Evolutionary conservation across 192 early-diverging fungal genomes (phyloP).

Genomic region (Coemansia sp.): DNA sequence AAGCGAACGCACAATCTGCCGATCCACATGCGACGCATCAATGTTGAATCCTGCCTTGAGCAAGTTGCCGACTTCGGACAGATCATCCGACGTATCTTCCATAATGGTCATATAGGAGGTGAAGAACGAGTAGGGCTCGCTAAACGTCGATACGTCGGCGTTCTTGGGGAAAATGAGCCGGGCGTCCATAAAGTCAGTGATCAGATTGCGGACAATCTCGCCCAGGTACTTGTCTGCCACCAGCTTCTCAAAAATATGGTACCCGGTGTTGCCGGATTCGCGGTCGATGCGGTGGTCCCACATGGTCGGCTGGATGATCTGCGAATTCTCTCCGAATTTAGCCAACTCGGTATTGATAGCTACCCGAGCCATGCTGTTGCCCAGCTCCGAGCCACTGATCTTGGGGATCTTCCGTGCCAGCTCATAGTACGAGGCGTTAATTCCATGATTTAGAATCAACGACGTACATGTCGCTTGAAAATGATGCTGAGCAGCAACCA

Average conservation of each 20-base stretch:
- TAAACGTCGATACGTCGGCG: slow-evolving; percentile 52
- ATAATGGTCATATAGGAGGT: slow-evolving; percentile 75
- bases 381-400: slow-evolving; percentile 29
- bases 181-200: slow-evolving; percentile 80
- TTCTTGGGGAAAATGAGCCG: slow-evolving; percentile 67
- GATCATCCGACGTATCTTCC: slow-evolving; percentile 63
- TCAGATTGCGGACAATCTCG: slow-evolving; percentile 78
- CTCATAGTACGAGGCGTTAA: slow-evolving; percentile 95
- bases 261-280: slow-evolving; percentile 72
- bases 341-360: slow-evolving; percentile 97
- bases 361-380: slow-evolving; percentile 52
- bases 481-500: slow-evolving; percentile 81
- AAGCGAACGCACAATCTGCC: slow-evolving; percentile 74
- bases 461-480: slow-evolving; percentile 72
- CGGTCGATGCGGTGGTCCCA: slow-evolving; percentile 84
- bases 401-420: slow-evolving; percentile 59
- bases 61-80: slow-evolving; percentile 64
- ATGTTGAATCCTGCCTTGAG: slow-evolving; percentile 70
- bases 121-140: slow-evolving; percentile 69
- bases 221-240: slow-evolving; percentile 95
- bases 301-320: slow-evolving; percentile 67
- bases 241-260: slow-evolving; percentile 90
- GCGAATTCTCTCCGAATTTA: slow-evolving; percentile 70
- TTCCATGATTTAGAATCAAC: slow-evolving; percentile 91
- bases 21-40: slow-evolving; percentile 67